phyloP scores from a whole-genome alignment of 805 yeast species.

The Lachancea sp. region DNA sequence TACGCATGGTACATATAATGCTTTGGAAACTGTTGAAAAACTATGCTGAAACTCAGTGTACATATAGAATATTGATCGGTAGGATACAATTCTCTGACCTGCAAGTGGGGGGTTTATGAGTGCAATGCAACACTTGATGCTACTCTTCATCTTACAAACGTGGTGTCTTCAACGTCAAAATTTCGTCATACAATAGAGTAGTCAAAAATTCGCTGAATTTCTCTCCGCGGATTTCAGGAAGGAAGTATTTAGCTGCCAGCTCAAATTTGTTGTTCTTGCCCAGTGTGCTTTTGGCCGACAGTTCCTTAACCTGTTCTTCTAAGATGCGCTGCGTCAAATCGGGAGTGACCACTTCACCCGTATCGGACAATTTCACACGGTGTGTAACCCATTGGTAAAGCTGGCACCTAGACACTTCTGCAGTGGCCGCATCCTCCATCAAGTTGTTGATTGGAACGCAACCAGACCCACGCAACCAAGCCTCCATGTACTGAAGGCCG shows the following conservation, averaged over 20 bases:
- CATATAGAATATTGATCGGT: neutral
- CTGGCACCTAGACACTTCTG: conserved; percentile 80
- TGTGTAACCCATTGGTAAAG: conserved; percentile 81
- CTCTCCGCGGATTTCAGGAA: conserved; percentile 66
- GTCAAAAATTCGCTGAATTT: conserved; percentile 74
- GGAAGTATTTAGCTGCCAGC: conserved; percentile 63
- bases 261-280: conserved; percentile 53
- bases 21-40: neutral
- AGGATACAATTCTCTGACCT: too few relatives aligned
- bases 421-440: conserved; percentile 90
- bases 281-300: conserved; percentile 39
- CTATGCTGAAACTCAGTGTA: neutral
- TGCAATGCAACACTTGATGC: neutral
- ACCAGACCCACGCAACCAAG: conserved; percentile 79
- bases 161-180: conserved; percentile 30
- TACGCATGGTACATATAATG: too few relatives aligned
- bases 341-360: conserved; percentile 52
- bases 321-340: conserved; percentile 51
- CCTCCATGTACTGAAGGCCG: conserved; percentile 76
- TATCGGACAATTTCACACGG: conserved; percentile 51
- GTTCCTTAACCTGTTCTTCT: conserved; percentile 53
- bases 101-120: too few relatives aligned
- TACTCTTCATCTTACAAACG: conserved; percentile 9
- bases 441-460: conserved; percentile 80
- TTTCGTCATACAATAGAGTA: conserved; percentile 65